phyloP scores from a whole-genome alignment of 768 basidiomycete species.

The Psilocybe subaeruginosa region DNA sequence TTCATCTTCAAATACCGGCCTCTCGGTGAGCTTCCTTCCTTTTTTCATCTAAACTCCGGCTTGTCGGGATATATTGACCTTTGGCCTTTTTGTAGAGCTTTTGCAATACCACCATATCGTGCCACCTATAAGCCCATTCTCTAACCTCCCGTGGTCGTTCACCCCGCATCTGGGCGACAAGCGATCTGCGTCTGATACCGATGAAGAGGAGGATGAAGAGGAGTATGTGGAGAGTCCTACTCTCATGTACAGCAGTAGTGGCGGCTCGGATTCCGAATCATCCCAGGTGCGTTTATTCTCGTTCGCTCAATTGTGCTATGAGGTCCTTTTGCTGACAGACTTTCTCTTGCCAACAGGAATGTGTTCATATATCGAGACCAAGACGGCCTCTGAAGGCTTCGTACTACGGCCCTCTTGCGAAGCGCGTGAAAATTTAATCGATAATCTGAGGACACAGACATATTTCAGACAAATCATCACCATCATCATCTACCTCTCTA shows the following conservation, averaged over 20 bases:
- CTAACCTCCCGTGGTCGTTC: conserved; percentile 10
- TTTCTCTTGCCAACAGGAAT: conserved; percentile 10
- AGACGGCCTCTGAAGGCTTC: conserved; percentile 18
- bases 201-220: conserved; percentile 23
- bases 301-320: too few species aligned
- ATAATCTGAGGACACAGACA: conserved; percentile 13
- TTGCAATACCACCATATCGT: conserved; percentile 26
- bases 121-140: conserved; percentile 12
- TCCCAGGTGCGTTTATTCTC: conserved; percentile 19
- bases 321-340: not conserved
- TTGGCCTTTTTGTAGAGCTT: conserved; percentile 17
- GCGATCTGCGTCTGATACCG: conserved; percentile 24
- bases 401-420: conserved; percentile 21
- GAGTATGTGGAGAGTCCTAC: conserved; percentile 14
- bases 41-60: not conserved
- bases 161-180: conserved; percentile 24
- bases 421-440: conserved; percentile 20
- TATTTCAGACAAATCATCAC: not conserved
- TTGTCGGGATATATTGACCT: not conserved
- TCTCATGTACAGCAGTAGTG: conserved; percentile 18
- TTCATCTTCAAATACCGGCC: conserved; percentile 35
- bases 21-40: conserved; percentile 20
- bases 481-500: not conserved
- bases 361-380: conserved; percentile 16
- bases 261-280: conserved; percentile 27